Percentiles rank a stretch among this genome's conserved stretches.
Evolutionary conservation across 768 basidiomycete genomes (phyloP).

Genomic region (Mycena amicta): DNA sequence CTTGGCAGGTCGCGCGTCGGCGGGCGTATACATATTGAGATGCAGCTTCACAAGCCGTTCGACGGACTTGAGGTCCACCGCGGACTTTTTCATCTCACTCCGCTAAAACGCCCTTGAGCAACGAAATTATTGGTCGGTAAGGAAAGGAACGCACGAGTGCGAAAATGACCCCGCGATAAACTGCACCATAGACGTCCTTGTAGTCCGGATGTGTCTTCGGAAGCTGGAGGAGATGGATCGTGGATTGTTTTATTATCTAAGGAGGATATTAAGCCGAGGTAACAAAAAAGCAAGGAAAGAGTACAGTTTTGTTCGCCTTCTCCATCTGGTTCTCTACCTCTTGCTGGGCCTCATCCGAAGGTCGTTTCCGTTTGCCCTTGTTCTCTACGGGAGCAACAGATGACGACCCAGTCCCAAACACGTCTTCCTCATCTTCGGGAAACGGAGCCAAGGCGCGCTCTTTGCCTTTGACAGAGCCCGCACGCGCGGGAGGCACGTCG

Average conservation of each 20-base stretch:
- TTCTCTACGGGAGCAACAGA: slow-evolving; percentile 17
- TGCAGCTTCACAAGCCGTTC: slow-evolving; percentile 45
- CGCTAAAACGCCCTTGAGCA: slow-evolving; percentile 37
- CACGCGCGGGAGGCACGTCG: slow-evolving; percentile 6
- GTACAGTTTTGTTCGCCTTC: slow-evolving; percentile 43
- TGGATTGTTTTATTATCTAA: slow-evolving; percentile 48
- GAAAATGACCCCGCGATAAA: slow-evolving; percentile 52
- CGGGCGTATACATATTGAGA: slow-evolving; percentile 47
- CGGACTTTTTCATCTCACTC: slow-evolving; percentile 39
- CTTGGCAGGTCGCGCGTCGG: slow-evolving; percentile 7
- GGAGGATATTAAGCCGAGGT: not conserved
- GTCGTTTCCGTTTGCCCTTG: slow-evolving; percentile 32
- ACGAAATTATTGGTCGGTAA: too few species aligned
- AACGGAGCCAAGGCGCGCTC: slow-evolving; percentile 7
- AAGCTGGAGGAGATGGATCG: slow-evolving; percentile 44
- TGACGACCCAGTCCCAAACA: slow-evolving; percentile 30
- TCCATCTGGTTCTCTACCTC: slow-evolving; percentile 22
- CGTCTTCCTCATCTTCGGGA: slow-evolving; percentile 29
- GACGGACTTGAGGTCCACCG: slow-evolving; percentile 38
- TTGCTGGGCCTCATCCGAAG: not conserved
- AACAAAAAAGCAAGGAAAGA: slow-evolving; percentile 20
- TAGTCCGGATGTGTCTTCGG: slow-evolving; percentile 52
- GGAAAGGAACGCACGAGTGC: slow-evolving; percentile 45
- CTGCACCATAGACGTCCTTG: slow-evolving; percentile 49
- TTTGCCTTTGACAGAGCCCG: slow-evolving; percentile 8